Base-by-base conservation (phyloP, 768 basidiomycete species). In the Goffeauzyma gilvescens region DNA sequence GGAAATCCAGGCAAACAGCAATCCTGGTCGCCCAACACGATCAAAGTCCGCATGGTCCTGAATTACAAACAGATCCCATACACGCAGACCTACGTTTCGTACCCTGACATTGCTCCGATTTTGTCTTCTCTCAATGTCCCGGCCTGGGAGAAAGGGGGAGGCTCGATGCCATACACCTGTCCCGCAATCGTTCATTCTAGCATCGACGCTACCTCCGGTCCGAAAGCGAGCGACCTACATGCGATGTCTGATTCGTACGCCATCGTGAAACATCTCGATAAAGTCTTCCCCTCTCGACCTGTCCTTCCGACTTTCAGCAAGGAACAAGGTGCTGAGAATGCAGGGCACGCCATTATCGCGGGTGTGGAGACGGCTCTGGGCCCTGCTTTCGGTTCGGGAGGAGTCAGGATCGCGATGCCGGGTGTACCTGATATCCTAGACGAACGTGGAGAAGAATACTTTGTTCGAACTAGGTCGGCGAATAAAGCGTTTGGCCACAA, bases 21-120 rank as follows among this genome's bases (percentile, higher is more conserved):
- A 39, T 46, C 45, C 3, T 53, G 51, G 51, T 53, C 51, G 5
- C 51, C 51, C 25, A 53, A 50, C 41, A 53, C 51, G 13, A 22
- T 53, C 40, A 50, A 48, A 33, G 44, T 32, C 24, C 45, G 53
- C 0, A 35, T 51, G 8, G 35, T 41, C 8, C 46, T 54, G 31
- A 54, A 54, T 36, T 47, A 44, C 44, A 48, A 45, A 32, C 27
- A 24, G 6, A 44, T 51, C 22, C 45, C 50, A 1, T 54, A 54
- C 35, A 36, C 27, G 1, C 35, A 51, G 22, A 28, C 45, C 10
- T 51, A 35, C 43, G 18, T 54, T 32, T 51, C 50, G 1, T 54
- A 51, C 41, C 50, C 53, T 0, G 53, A 54, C 39, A 51, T 54
- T 17, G 28, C 23, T 2, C 30, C 41, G 7, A 9, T 48, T 4